These are phyloP conservation scores for Haematococcus lacustris DNA, from an alignment of 139 green algal species.

Conservation along the genomic window DNA sequence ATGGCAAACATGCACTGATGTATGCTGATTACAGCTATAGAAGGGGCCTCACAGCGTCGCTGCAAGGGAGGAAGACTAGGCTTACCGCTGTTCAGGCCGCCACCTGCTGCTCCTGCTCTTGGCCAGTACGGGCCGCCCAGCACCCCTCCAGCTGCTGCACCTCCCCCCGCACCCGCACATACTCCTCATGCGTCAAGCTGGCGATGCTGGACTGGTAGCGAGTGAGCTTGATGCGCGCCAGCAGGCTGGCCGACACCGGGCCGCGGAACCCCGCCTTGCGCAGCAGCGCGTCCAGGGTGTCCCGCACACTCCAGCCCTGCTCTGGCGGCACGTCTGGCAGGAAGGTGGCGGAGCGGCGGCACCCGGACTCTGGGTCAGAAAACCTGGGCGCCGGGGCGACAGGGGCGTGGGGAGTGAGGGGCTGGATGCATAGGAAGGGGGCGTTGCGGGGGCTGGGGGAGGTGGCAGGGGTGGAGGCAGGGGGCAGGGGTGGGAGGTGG, in stretches of 20 bases:
- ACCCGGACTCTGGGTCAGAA: constrained; percentile 34
- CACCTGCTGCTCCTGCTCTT: no score
- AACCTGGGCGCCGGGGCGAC: constrained; percentile 14
- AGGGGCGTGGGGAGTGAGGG: background rate
- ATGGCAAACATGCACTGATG: no score
- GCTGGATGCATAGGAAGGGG: no score
- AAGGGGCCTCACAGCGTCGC: no score
- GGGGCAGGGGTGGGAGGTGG: no score
- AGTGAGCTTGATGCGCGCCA: background rate
- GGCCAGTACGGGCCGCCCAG: no score
- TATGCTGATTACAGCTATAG: no score
- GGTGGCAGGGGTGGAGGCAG: no score
- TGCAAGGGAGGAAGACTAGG: no score
- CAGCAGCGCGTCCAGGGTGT: background rate
- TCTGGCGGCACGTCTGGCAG: constrained; percentile 67
- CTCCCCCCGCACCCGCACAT: background rate
- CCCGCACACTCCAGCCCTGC: constrained; percentile 22
- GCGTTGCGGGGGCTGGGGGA: no score
- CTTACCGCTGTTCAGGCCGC: no score
- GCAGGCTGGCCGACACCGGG: background rate
- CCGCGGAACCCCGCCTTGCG: background rate
- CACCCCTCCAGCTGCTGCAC: no score
- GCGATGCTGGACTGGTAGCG: background rate
- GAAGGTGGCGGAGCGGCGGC: constrained; percentile 65
- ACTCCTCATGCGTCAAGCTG: background rate